Evolutionary conservation across 768 basidiomycete genomes (phyloP), one percentile per base, ranked within the genome.

Genomic region (Tylopilus intermedius): DNA sequence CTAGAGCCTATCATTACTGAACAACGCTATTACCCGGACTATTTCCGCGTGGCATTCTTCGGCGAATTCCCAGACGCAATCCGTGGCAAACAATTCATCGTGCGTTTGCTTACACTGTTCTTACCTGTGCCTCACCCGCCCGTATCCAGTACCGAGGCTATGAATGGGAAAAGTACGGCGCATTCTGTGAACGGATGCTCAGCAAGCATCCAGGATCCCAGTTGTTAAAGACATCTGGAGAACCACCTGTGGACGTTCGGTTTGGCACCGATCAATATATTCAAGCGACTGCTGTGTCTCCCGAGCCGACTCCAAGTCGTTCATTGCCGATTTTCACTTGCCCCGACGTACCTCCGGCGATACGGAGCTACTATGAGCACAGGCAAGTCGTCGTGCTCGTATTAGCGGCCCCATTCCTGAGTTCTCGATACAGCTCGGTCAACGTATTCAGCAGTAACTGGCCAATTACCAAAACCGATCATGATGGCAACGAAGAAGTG

Each of bases 41-140:
- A 94, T 69, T 97, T 94, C 75, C 79, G 91, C 44, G 90, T 97
- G 33, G 87, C 88, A 5, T 97, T 94, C 72, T 95, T 86, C 68
- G 94, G 94, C 24, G 89, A 85, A 60, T 94, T 94, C 74, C 92
- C 92, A 0, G 79, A 74, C n/a, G 89, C 90, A 15, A 81, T 95
- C 38, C 80, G 86, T 49, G 83, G 88, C 61, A 95, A 94, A 67
- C 89, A 92, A 53, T 97, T 94, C 72, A 85, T 95, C 55, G 91
- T 94, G 69, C 55, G 79, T 55, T 50, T 26, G 22, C 30, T 13
- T 58, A 51, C 21, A 26, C 21, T 21, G 4, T 22, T 18, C 8
- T 33, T 22, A 1, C 37, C 15, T 37, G 1, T 26, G 24, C 55
- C 11, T 35, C 35, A 33, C 26, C 27, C 18, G 49, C 21, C 35